Conservation (phyloP, 1,284 basidiomycete species). For the Puccinia sorghi region DNA sequence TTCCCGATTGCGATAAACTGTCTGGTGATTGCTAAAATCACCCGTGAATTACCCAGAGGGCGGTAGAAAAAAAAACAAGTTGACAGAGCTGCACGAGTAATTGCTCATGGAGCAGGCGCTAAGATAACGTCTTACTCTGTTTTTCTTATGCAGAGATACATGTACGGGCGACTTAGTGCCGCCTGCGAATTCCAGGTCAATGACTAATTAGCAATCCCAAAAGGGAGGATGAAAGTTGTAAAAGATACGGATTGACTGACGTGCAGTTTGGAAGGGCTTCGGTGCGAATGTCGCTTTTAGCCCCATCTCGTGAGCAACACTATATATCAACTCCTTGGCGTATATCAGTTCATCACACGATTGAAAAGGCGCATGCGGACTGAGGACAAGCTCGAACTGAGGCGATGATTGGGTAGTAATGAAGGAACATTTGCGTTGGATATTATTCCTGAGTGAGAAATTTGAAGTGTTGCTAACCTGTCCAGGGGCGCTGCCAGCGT, state of each 20-base stretch:
- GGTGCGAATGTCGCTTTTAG: constrained; percentile 46
- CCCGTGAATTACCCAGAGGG: background rate
- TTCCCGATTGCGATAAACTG: background rate
- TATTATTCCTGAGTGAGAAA: background rate
- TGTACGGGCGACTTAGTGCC: constrained; percentile 40
- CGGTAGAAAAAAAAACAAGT: background rate
- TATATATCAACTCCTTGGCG: constrained; percentile 46
- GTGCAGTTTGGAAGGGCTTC: constrained; percentile 33
- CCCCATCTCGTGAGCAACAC: constrained; percentile 45
- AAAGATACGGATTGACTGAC: constrained; percentile 6
- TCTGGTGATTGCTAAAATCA: constrained; percentile 7
- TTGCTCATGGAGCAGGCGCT: background rate
- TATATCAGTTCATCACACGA: constrained; percentile 48
- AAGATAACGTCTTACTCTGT: constrained; percentile 6
- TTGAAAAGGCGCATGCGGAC: constrained; percentile 47
- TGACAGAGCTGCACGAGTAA: background rate
- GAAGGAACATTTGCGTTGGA: constrained; percentile 10
- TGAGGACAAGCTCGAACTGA: constrained; percentile 43
- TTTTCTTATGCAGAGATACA: constrained; percentile 40
- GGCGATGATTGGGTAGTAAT: constrained; percentile 9
- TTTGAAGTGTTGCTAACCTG: constrained; percentile 19
- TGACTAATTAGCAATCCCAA: constrained; percentile 10
- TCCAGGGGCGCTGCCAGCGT: constrained; percentile 40
- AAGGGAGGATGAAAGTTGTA: background rate
- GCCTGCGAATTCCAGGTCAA: background rate